These are phyloP conservation scores for Alternaria sp. DNA, from an alignment of 2,329 filamentous ascomycete species.

Conservation along the genomic window DNA sequence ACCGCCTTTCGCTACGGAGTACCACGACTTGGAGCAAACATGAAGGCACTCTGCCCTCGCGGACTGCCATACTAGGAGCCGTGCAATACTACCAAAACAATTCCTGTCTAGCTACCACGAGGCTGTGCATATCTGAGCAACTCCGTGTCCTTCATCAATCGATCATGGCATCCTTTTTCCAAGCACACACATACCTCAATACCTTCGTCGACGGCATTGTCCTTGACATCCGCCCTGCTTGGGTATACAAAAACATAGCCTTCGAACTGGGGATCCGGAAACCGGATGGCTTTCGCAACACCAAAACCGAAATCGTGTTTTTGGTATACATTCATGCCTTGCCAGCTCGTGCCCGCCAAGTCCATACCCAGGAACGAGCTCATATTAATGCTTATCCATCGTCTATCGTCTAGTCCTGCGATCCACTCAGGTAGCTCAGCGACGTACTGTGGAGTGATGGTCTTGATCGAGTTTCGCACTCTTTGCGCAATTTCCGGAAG, in stretches of 20 bases:
- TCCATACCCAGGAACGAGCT: slow-evolving; percentile 37
- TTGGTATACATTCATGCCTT: slow-evolving; percentile 31
- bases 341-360: slow-evolving; percentile 37
- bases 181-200: slow-evolving; percentile 29
- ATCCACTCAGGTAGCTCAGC: slow-evolving; percentile 31
- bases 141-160: slow-evolving; percentile 25
- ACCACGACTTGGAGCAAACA: background rate
- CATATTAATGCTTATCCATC: slow-evolving; percentile 30
- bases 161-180: slow-evolving; percentile 15
- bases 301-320: slow-evolving; percentile 45
- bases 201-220: slow-evolving; percentile 22
- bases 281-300: slow-evolving; percentile 21
- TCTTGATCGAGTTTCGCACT: slow-evolving; percentile 32
- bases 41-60: background rate
- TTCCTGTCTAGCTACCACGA: slow-evolving; percentile 2
- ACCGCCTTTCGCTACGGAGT: background rate
- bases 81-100: background rate
- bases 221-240: slow-evolving; percentile 15
- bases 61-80: background rate
- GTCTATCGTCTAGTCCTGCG: slow-evolving; percentile 28
- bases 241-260: slow-evolving; percentile 30
- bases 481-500: slow-evolving; percentile 27
- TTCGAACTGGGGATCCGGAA: slow-evolving; percentile 26
- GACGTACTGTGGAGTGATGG: slow-evolving; percentile 28
- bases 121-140: slow-evolving; percentile 8